phyloP scores from a whole-genome alignment of 1,284 basidiomycete species.

The Amylostereum areolatum region DNA sequence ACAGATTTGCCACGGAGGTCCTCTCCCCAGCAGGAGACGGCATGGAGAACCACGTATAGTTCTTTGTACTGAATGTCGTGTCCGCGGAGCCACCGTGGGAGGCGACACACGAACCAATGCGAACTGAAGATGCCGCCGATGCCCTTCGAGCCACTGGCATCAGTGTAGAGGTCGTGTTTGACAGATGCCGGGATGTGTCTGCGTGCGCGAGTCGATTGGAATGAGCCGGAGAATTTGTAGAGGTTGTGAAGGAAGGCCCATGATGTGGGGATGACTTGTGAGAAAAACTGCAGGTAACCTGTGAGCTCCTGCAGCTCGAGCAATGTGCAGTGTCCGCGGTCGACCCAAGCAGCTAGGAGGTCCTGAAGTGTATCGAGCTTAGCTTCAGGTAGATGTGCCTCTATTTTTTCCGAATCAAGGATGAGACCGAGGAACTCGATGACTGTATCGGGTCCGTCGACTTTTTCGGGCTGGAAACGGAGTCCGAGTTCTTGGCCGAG shows the following conservation, averaged over 20 bases:
- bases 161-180: too few species aligned
- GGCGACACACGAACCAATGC: slow-evolving; percentile 7
- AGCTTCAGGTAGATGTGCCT: slow-evolving; percentile 22
- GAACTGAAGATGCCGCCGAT: slow-evolving; percentile 7
- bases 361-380: neutral
- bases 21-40: slow-evolving; percentile 23
- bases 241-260: slow-evolving; percentile 22
- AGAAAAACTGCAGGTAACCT: slow-evolving; percentile 3
- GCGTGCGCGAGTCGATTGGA: slow-evolving; percentile 16
- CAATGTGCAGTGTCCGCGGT: neutral
- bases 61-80: slow-evolving; percentile 11
- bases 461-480: slow-evolving; percentile 22
- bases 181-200: slow-evolving; percentile 16
- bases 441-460: slow-evolving; percentile 15
- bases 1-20: slow-evolving; percentile 15
- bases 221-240: slow-evolving; percentile 20
- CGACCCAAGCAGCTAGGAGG: neutral
- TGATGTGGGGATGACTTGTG: slow-evolving; percentile 26
- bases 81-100: neutral
- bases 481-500: slow-evolving; percentile 20
- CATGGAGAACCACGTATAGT: slow-evolving; percentile 20
- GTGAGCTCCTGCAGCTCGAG: neutral
- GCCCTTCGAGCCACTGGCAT: slow-evolving; percentile 11
- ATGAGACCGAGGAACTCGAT: slow-evolving; percentile 27
- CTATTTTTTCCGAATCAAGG: slow-evolving; percentile 25